phyloP scores from a whole-genome alignment of 208 protist genomes.

The Porcisia hertigi region DNA sequence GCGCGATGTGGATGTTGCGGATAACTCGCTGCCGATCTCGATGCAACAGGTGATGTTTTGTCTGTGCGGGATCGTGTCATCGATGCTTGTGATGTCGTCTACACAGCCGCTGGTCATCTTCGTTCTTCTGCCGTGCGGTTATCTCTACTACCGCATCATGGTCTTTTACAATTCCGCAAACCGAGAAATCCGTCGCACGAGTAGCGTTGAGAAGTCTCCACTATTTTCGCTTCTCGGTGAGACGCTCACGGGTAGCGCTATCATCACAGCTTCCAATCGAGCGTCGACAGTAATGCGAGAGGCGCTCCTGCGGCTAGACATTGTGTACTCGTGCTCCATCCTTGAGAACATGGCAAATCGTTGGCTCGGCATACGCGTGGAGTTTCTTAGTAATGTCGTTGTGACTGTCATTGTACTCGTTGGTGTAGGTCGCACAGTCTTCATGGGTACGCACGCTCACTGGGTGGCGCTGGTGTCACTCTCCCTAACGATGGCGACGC shows the following conservation, averaged over 20 bases:
- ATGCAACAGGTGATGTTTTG: conserved; percentile 49
- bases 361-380: conserved; percentile 91
- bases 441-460: conserved; percentile 38
- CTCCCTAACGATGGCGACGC: conserved; percentile 43
- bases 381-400: conserved; percentile 86
- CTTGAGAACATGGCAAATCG: conserved; percentile 62
- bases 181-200: conserved; percentile 89
- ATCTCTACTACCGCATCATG: conserved; percentile 89
- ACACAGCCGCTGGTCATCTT: conserved; percentile 60
- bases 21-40: conserved; percentile 58
- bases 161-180: conserved; percentile 80
- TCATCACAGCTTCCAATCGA: conserved; percentile 80
- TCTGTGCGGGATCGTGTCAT: conserved; percentile 50
- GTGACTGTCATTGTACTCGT: conserved; percentile 44
- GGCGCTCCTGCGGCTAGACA: conserved; percentile 51
- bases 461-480: conserved; percentile 32
- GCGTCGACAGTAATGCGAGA: conserved; percentile 28
- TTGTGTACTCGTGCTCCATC: conserved; percentile 44
- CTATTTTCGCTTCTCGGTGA: conserved; percentile 89
- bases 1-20: conserved; percentile 86
- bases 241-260: conserved; percentile 80
- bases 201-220: conserved; percentile 87
- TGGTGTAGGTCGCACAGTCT: conserved; percentile 33
- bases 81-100: conserved; percentile 43
- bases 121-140: conserved; percentile 62